phyloP scores from a whole-genome alignment of 176 grass and related monocot species.

The Eremochloa ophiuroides region DNA sequence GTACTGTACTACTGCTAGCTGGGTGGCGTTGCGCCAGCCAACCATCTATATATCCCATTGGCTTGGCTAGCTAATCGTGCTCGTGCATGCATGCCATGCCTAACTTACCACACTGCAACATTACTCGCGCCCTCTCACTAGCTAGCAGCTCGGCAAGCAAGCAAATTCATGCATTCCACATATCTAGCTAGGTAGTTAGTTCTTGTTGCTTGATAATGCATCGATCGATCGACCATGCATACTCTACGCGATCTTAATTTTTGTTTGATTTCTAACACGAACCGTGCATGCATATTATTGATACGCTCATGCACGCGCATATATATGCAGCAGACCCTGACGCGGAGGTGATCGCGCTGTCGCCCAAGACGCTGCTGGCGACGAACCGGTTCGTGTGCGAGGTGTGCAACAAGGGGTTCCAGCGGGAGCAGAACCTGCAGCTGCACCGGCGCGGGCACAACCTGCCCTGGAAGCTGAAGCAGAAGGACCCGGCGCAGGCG shows the following conservation, averaged over 20 bases:
- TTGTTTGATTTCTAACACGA: not conserved
- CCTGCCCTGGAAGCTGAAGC: conserved; percentile 95
- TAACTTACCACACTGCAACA: not conserved
- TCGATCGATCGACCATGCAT: too few species aligned
- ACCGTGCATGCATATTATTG: too few species aligned
- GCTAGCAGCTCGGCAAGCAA: too few species aligned
- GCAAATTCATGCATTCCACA: too few species aligned
- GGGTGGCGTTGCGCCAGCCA: not conserved
- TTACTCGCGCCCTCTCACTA: too few species aligned
- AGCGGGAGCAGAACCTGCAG: conserved; percentile 96
- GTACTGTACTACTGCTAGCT: not conserved
- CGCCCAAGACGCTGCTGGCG: conserved; percentile 83
- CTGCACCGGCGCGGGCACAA: conserved; percentile 97
- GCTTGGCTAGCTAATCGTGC: not conserved
- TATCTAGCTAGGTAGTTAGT: not conserved
- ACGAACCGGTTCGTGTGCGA: conserved; percentile 98
- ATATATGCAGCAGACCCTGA: conserved; percentile 73
- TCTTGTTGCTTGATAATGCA: too few species aligned
- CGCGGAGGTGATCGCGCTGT: conserved; percentile 91
- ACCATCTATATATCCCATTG: not conserved
- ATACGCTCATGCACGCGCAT: too few species aligned
- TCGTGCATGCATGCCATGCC: not conserved
- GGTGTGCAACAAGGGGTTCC: conserved; percentile 99
- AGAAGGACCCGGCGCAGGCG: conserved; percentile 63
- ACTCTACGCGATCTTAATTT: too few species aligned